Evolutionary conservation across 2,329 filamentous ascomycete species (phyloP), one percentile per base, ranked within the genome.

Genomic region (Thelonectria rubi): DNA sequence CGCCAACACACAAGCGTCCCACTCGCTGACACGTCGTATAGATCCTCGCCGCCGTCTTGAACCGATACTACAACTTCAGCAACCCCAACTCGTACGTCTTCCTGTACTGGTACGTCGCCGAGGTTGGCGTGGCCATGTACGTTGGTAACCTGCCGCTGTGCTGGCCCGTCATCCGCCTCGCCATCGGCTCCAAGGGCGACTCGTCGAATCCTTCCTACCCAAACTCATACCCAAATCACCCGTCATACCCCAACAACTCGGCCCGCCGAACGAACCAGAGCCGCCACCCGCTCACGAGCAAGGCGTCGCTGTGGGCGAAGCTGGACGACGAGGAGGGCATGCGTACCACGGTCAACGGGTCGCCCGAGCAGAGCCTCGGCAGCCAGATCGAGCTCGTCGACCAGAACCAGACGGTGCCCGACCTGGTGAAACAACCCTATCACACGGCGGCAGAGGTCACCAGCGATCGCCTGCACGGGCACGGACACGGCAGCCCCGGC

Each of bases 101-200:
- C 78, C 81, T 86, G 0, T 82, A 82, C 65, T 89, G 86, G 86
- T 87, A 87, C 65, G 81, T 86, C 9, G 81, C 85, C 26, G 86
- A 89, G 69, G 81, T 82, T 12, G 84, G 82, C 46, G 86, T 86
- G 0, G 84, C 86, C 6, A 79, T 89, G 42, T 80, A 87, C 50
- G 86, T 88, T 15, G 81, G 85, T 26, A 89, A 89, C 62, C 77
- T 89, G 6, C 86, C 86, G 0, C 83, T 88, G 50, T 83, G 81
- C 64, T 88, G 85, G 81, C 82, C 84, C 0, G 76, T 88, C 18
- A 77, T 87, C 30, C 81, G 84, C 45, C 78, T 80, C 9, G 60
- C 83, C 0, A 56, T 74, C 8, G 71, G 73, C 20, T 62, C 64
- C 48, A 67, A 56, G 18, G 66, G 66, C 20, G 51, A 66, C 40